Base-by-base conservation (phyloP, 352 stramenopile species). In the Phytophthora uliginosa region DNA sequence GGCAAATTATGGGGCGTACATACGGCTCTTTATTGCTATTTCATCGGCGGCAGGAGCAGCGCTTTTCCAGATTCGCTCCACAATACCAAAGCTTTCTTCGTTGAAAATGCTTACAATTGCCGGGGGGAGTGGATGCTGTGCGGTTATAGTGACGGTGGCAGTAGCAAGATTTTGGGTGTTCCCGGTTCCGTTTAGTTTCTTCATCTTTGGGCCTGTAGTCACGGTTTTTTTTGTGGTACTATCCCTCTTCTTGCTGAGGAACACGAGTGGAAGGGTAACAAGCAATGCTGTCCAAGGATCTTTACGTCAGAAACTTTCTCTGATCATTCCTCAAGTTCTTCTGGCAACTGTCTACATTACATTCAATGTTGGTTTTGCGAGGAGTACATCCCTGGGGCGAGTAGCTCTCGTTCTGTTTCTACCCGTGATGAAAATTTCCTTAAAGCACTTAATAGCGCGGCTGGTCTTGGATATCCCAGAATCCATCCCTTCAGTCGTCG, bases 161-260 rank as follows among this genome's bases (percentile, higher is more conserved):
- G 36, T 62, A 28, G 50, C 67, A 17, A 48, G 13, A 8, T 2
- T 70, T 17, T 70, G 59, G 60, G 60, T 53, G 1, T 74, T 70
- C 34, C 51, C 67, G 10, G 18, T 74, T 34, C 60, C 67, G 18
- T 70, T 69, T 53, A 31, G 52, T 22, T 51, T 73, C n/a, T 57
- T 50, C 12, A 33, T 69, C 5, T 36, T 68, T n/a, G 52, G 59
- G 7, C 24, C 63, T 17, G 24, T 38, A 42, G 36, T 13, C 42
- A 31, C 36, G 2, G 51, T 26, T 58, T 26, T 31, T 13, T 60
- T 60, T 28, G 52, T 68, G 38, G 12, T 52, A 13, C 24, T 73
- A 10, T 58, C 59, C 17, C 40, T 54, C 5, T 26, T 63, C 17
- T 18, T 55, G 15, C 18, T 52, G 17, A 55, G 26, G 31, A n/a